These are phyloP conservation scores for Mycena kentingensis DNA, from an alignment of 768 basidiomycete species.

Conservation along the genomic window DNA sequence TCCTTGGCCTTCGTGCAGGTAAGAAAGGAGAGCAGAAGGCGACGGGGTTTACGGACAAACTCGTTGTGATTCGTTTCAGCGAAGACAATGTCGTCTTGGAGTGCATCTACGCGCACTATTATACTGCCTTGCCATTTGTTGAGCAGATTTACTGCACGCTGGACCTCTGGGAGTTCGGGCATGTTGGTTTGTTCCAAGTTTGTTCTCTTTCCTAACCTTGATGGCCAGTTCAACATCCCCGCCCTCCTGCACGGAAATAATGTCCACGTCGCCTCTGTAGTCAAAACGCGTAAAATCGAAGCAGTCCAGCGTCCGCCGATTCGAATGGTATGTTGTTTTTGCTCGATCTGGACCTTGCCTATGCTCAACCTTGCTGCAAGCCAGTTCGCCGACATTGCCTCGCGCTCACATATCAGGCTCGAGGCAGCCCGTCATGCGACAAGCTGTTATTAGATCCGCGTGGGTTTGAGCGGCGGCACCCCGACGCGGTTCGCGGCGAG, in stretches of 20 bases:
- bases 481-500: constrained; percentile 29
- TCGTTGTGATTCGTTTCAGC: constrained; percentile 53
- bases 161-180: constrained; percentile 56
- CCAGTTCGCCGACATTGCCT: no score
- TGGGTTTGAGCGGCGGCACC: constrained; percentile 74
- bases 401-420: no score
- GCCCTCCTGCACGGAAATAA: not conserved
- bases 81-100: constrained; percentile 65
- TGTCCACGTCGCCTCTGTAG: constrained; percentile 61
- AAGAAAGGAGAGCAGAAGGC: not conserved
- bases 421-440: constrained; percentile 70
- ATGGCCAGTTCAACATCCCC: not conserved
- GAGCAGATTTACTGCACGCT: constrained; percentile 62
- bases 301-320: constrained; percentile 75
- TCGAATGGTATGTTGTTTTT: constrained; percentile 62
- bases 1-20: constrained; percentile 49
- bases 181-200: constrained; percentile 5
- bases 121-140: constrained; percentile 48
- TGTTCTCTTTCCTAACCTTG: no score
- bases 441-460: constrained; percentile 85
- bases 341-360: constrained; percentile 16
- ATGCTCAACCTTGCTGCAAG: constrained; percentile 43
- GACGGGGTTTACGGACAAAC: constrained; percentile 54
- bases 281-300: constrained; percentile 54
- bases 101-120: constrained; percentile 58